Base-by-base conservation (phyloP, 352 stramenopile genomes). In the Phytophthora citricola region DNA sequence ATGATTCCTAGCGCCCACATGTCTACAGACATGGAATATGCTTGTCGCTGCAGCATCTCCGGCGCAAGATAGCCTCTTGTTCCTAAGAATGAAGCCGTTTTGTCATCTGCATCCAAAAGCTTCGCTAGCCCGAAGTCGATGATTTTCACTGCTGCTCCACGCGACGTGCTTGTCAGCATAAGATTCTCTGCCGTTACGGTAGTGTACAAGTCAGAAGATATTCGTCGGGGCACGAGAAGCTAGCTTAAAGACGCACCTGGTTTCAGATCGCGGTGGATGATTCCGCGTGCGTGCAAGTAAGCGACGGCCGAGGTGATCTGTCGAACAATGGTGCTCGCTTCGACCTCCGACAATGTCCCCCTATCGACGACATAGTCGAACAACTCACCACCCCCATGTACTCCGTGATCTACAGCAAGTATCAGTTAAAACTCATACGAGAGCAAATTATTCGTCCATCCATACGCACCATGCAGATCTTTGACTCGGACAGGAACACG, bases 71-170 rank as follows among this genome's bases (percentile, higher is more conserved):
- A 99, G 10, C 97, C 97, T 71, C 83, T 65, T 15, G 89, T 96
- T 62, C 89, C 89, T 0, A 96, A 61, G 49, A 96, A 96, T 44
- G 89, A 95, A 15, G 83, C 77, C 1, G 89, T 94, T 46, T 87
- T 93, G 62, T 88, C 82, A 34, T 96, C 76, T 24, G 89, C 82
- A 20, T 94, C 79, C 41, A 98, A 73, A 43, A 98, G 72, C 79
- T 99, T 99, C 1, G 92, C 94, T 6, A 99, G 77, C 3, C 98
- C 98, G 87, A 99, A 99, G 76, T 99, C 98, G 64, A 99, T 99
- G 59, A 99, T 99, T 78, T 99, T 99, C 10, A 99, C 83, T 36
- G 90, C 75, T 12, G 90, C 83, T 26, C 83, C 80, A 8, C 77
- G 78, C n/a, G 83, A 84, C 63, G 93, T 92, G 59, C 76, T 91